phyloP scores from a whole-genome alignment of 441 rosid species.

The Brassica balearica region DNA sequence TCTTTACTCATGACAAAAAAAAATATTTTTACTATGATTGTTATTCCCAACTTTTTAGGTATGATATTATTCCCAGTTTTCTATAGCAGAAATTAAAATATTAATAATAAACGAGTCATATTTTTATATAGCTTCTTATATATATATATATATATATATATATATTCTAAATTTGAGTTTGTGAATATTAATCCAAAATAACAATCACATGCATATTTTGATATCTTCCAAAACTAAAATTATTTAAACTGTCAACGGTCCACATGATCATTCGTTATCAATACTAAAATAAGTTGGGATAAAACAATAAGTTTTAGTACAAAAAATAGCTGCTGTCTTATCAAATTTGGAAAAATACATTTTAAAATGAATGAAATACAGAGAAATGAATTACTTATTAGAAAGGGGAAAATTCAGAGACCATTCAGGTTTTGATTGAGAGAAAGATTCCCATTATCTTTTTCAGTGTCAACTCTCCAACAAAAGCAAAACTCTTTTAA shows the following conservation, averaged over 20 bases:
- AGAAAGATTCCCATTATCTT: constrained; percentile 42
- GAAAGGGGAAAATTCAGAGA: constrained; percentile 23
- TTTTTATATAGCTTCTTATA: not conserved
- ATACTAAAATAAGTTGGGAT: not conserved
- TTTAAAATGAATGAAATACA: not conserved
- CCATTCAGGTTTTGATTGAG: constrained; percentile 41
- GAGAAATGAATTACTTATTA: constrained; percentile 28
- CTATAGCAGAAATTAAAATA: not conserved
- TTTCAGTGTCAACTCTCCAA: constrained; percentile 36
- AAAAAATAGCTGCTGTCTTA: constrained; percentile 32
- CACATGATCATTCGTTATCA: constrained; percentile 28
- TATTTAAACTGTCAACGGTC: constrained; percentile 37
- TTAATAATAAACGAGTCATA: not conserved
- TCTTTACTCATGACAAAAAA: too few relatives aligned
- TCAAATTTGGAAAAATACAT: constrained; percentile 17
- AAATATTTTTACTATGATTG: not conserved
- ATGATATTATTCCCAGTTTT: not conserved
- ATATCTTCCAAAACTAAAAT: not conserved
- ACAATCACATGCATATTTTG: constrained; percentile 5
- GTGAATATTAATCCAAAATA: not conserved
- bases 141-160: not conserved
- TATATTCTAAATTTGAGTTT: not conserved
- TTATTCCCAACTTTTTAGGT: not conserved
- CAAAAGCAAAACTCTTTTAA: constrained; percentile 35
- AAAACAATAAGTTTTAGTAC: not conserved